phyloP scores from a whole-genome alignment of 768 basidiomycete species.

The Leccinum longicurvipes region DNA sequence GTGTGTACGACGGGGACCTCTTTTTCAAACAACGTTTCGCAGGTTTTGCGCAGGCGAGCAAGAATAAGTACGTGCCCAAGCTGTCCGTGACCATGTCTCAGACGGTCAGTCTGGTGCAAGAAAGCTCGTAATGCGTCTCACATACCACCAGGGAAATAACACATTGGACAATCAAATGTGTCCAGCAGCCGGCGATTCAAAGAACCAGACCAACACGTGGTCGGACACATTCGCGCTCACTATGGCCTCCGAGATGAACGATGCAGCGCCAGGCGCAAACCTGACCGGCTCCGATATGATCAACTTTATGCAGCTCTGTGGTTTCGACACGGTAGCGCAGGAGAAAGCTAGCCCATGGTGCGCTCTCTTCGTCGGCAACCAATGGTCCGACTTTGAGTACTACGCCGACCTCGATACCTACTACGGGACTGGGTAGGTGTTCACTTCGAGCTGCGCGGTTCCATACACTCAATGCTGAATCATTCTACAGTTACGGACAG shows the following conservation, averaged over 20 bases:
- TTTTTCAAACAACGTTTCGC: background rate
- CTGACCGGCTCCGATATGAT: constrained; percentile 52
- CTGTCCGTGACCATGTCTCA: constrained; percentile 57
- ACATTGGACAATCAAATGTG: constrained; percentile 68
- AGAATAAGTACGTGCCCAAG: constrained; percentile 39
- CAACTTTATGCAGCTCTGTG: constrained; percentile 65
- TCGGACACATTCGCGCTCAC: constrained; percentile 46
- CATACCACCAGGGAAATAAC: constrained; percentile 43
- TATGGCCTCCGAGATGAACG: constrained; percentile 56
- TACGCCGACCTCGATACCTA: constrained; percentile 68
- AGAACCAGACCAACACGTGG: constrained; percentile 47
- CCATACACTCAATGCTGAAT: background rate
- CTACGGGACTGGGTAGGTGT: constrained; percentile 57
- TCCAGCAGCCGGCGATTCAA: constrained; percentile 45
- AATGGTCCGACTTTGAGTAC: constrained; percentile 67
- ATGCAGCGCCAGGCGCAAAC: constrained; percentile 57
- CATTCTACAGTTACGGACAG: constrained; percentile 56
- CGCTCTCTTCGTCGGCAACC: constrained; percentile 51
- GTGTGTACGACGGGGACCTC: background rate
- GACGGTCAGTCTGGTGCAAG: constrained; percentile 35
- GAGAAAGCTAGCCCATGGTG: constrained; percentile 62
- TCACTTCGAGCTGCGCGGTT: background rate
- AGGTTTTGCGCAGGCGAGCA: constrained; percentile 49
- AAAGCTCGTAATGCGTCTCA: background rate
- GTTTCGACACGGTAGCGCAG: constrained; percentile 63